Conservation (phyloP, 2,329 filamentous ascomycete species). For the Trichoderma guizhouense region DNA sequence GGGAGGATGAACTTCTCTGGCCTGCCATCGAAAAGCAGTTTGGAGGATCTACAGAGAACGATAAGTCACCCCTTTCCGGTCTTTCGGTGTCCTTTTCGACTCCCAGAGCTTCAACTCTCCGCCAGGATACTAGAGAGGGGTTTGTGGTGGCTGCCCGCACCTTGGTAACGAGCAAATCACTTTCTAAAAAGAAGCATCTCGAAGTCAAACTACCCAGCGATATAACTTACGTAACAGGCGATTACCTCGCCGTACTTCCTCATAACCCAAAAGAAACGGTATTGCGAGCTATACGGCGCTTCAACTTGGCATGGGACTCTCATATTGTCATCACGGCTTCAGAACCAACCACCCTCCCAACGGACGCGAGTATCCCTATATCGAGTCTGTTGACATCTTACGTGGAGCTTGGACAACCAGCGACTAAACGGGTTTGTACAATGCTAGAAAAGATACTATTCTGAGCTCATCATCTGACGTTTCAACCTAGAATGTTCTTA, state of each 20-base stretch:
- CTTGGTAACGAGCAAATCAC: neutral
- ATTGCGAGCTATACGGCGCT: neutral
- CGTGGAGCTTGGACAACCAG: neutral
- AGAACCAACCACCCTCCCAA: neutral
- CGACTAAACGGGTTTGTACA: neutral
- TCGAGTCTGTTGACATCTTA: neutral
- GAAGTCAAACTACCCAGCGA: neutral
- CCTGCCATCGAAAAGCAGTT: neutral
- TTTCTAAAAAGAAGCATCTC: neutral
- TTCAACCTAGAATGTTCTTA: neutral
- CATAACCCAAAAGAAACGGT: neutral
- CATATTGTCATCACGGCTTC: neutral
- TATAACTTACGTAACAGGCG: neutral
- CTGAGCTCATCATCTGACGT: neutral
- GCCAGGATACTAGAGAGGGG: neutral
- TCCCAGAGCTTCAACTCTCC: neutral
- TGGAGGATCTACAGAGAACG: neutral
- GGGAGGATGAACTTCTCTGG: neutral
- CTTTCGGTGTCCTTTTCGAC: neutral
- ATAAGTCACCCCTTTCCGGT: neutral
- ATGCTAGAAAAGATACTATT: neutral
- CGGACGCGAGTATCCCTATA: neutral
- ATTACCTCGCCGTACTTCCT: slow-evolving; percentile 2
- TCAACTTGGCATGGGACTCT: neutral
- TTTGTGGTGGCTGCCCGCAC: neutral